Evolutionary conservation across 345 rosid species (phyloP).

Genomic region (Pistacia atlantica): DNA sequence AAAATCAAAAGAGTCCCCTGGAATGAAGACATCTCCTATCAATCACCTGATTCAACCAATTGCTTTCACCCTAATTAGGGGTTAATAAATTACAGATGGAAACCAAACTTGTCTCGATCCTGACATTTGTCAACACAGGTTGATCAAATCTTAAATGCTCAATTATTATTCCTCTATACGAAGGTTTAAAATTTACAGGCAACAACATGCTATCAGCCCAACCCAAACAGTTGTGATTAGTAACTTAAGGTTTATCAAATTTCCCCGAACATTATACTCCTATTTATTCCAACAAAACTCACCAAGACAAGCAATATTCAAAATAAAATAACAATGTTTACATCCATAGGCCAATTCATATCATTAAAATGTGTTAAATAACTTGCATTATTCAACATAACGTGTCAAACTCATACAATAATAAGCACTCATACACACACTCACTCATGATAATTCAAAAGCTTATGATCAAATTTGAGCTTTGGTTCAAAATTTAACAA

Average conservation of each 20-base stretch:
- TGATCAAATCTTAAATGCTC: not conserved
- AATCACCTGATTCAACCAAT: conserved; percentile 15
- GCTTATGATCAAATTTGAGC: not conserved
- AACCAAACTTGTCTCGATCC: not conserved
- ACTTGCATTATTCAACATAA: no score
- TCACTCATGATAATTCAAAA: not conserved
- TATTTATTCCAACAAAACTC: not conserved
- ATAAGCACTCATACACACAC: not conserved
- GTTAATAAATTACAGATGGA: not conserved
- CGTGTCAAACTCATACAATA: not conserved
- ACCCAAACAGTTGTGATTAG: not conserved
- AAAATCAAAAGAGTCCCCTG: not conserved
- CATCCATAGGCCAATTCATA: not conserved
- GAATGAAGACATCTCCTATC: conserved; percentile 3
- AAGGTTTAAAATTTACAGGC: not conserved
- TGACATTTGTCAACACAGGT: not conserved
- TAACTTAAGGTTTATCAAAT: not conserved
- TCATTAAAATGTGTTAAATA: not conserved
- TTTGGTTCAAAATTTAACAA: not conserved
- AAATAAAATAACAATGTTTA: not conserved
- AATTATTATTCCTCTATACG: not conserved
- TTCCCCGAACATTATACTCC: not conserved
- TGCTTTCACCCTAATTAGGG: not conserved
- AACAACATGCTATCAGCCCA: not conserved
- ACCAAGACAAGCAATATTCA: not conserved